A percentile compares a stretch with the other conserved stretches of the same genome.
These are phyloP conservation scores for Chalciporus pseudorubinellus DNA, from an alignment of 768 basidiomycete genomes.

Conservation along the genomic window DNA sequence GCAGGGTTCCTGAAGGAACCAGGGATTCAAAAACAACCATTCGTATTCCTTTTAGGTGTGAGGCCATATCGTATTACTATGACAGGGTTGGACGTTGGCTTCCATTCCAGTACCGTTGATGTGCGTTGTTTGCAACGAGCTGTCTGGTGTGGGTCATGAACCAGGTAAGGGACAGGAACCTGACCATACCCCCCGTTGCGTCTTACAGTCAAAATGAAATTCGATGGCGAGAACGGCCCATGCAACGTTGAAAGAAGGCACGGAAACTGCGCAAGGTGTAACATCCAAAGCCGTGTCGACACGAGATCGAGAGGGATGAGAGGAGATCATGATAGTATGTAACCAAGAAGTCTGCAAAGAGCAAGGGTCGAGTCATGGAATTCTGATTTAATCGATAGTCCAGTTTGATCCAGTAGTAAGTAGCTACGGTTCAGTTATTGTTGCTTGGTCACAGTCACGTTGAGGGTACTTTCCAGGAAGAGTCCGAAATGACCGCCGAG, in stretches of 20 bases:
- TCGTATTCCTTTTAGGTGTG: not conserved
- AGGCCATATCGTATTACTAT: not conserved
- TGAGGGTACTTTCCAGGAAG: slow-evolving; percentile 4
- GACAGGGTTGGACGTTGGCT: not conserved
- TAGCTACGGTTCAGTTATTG: not conserved
- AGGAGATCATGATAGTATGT: not conserved
- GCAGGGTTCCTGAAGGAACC: not conserved
- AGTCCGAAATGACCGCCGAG: slow-evolving; percentile 13
- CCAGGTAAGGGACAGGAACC: not conserved
- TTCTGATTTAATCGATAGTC: not conserved
- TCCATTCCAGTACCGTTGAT: slow-evolving; percentile 3
- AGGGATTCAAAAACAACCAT: not conserved
- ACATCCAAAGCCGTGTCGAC: not conserved
- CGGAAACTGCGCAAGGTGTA: not conserved
- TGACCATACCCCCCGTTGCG: not conserved
- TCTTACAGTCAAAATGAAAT: not conserved
- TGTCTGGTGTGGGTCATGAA: too few species aligned
- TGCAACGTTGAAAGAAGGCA: not conserved
- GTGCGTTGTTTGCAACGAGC: not conserved
- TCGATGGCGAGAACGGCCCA: not conserved
- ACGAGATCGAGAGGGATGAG: not conserved
- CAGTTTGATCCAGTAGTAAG: not conserved
- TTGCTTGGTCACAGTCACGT: not conserved
- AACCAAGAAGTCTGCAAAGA: not conserved
- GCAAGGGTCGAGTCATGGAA: not conserved